Base-by-base conservation (phyloP, 345 rosid species). In the Ceriops decandra region DNA sequence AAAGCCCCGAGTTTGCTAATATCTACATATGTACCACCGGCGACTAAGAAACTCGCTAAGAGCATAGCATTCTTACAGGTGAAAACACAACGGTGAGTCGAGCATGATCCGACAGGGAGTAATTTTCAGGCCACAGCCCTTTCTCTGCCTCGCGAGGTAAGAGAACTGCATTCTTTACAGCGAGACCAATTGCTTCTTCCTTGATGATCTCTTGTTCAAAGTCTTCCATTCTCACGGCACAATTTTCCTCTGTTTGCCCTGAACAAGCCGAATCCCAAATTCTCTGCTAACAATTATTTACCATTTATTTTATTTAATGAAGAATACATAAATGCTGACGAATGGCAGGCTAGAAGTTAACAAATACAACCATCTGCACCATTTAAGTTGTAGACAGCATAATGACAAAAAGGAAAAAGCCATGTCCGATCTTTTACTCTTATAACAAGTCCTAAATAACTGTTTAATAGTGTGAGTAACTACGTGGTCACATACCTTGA, bases 131-230 rank as follows among this genome's bases (percentile, higher is more conserved):
- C 93, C 91, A 90, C 70, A 65, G 69, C 63, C 91, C 96, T 69
- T 81, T 85, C 75, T 90, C 96, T 3, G 80, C 93, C 81, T 87
- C 96, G 8, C 88, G 85, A 30, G 96, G 96, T 73, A 79, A 90
- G 28, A 90, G 82, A 32, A 83, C 88, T 28, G 96, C 96, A 71
- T 87, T 81, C 71, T 90, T 86, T 30, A 90, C 91, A 3, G 82
- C 77, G 42, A 90, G 84, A 52, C 96, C 93, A 61, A 83, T 79
- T 9, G 86, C 80, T 75, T 63, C 74, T 69, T 64, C 67, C 53
- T 62, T 42, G 9, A 21, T 10, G 9, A 21, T 10, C 2, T 22
- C 66, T 27, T 27, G 32, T 31, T 60, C 74, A 16, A 9, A 31
- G 16, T 63, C 70, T 62, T 31, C 52, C 19, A 7, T 49, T 5